Base-by-base conservation (phyloP, 2,329 filamentous ascomycete species). In the Fusarium sp. region DNA sequence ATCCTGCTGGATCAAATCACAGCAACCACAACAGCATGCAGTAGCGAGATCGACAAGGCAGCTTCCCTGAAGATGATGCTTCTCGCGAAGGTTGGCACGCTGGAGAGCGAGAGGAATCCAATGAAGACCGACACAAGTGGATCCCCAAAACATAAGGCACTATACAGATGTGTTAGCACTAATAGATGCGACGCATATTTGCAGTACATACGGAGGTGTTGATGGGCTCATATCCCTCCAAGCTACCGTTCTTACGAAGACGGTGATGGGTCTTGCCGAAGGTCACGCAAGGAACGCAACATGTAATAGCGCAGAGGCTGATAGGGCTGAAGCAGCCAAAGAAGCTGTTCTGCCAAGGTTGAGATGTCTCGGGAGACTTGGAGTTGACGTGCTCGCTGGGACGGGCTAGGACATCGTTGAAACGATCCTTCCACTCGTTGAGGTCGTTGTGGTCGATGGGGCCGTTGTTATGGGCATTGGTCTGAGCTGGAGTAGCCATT, bases 251-350 rank as follows among this genome's bases (percentile, higher is more conserved):
- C 74, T 80, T 80, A 59, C 75, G 76, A 13, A 83, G 71, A 20
- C 82, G 80, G 65, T 84, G 82, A 56, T 83, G 74, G 4, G 81
- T 83, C 79, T 82, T 83, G 74, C 82, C 82, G 48, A 83, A 84
- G 33, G 81, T 83, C 32, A 84, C 75, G 63, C 83, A 84, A 3
- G 83, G 83, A 26, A 83, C 63, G 64, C 79, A 84, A 67, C 77
- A 84, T 17, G 80, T 79, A 52, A 83, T 75, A n/a, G 83, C 65
- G 71, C 83, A 84, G 2, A 78, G 77, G 51, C 80, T 78, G 52
- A 83, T 75, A 24, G 82, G 83, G 61, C 65, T 77, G 74, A 80
- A 81, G 78, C 82, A 84, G 58, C 77, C 78, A 45, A 83, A 84
- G 71, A 84, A 79, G 51, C 76, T 67, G 44, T 74, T 73, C 62